Percentiles rank a stretch among this genome's conserved stretches.
Evolutionary conservation across 2,329 filamentous ascomycete species (phyloP).

Genomic region (Cytospora piceicola): DNA sequence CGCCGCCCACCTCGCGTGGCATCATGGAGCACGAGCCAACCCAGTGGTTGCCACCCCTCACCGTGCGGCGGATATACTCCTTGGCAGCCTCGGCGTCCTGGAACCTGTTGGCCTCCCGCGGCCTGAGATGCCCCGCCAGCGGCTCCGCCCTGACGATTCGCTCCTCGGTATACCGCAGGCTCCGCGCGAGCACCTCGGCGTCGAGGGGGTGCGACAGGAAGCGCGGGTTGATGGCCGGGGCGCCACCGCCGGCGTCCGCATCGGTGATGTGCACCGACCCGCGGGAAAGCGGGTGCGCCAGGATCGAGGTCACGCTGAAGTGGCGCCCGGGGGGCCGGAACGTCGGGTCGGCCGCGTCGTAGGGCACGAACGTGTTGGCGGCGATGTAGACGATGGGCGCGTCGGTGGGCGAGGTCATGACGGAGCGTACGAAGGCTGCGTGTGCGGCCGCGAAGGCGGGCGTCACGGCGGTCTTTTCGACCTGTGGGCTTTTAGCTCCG

Average conservation of each 20-base stretch:
- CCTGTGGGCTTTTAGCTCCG: not conserved
- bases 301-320: not conserved
- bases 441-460: slow-evolving; percentile 4
- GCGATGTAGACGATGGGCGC: not conserved
- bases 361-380: not conserved
- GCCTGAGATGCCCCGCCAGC: slow-evolving; percentile 1
- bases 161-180: slow-evolving; percentile 7
- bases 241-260: not conserved
- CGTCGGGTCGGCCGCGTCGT: not conserved
- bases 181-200: slow-evolving; percentile 2
- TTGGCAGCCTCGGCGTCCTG: not conserved
- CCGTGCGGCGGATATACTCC: slow-evolving; percentile 1
- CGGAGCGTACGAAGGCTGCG: not conserved
- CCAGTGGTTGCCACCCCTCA: slow-evolving; percentile 36
- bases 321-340: not conserved
- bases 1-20: slow-evolving; percentile 44
- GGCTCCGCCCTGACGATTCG: not conserved
- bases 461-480: not conserved
- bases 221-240: not conserved
- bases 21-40: slow-evolving; percentile 47
- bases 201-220: slow-evolving; percentile 15
- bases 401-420: not conserved
- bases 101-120: not conserved
- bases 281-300: slow-evolving; percentile 1
- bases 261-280: slow-evolving; percentile 9